Base-by-base conservation (phyloP, 2,329 filamentous ascomycete species). In the Phialocephala sp. region DNA sequence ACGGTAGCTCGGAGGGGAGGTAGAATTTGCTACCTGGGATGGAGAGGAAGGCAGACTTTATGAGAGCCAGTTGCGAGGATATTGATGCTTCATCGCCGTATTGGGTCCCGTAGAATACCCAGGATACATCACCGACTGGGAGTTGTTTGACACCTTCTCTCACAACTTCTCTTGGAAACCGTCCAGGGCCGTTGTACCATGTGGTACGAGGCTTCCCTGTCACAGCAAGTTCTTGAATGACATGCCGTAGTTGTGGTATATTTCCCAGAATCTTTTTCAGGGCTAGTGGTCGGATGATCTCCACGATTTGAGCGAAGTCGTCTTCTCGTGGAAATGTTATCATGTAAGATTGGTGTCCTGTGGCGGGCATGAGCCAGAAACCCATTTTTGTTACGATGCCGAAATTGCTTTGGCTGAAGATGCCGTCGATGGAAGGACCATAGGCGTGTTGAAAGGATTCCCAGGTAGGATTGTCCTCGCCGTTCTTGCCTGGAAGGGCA, bases 371-470 rank as follows among this genome's bases (percentile, higher is more conserved):
- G 43, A 86, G 76, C 75, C 78, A 80, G 52, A 85, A 78, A 0
- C 84, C 84, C 79, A 86, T 82, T 73, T 86, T 85, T 3, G 82
- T 84, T 8, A 84, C 81, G 43, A 85, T 82, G 39, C 83, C 84
- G 37, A 84, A 78, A 66, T 83, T 84, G 36, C 79, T 81, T 70
- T 85, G 83, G 1, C 80, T 79, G 69, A 86, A 86, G 9, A 85
- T 78, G 1, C 81, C 81, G 64, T 81, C 78, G n/a, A 78, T 72
- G 8, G 74, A 73, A 0, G 80, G 79, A 0, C 79, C 79, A 68
- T 79, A 81, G 1, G 75, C 75, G 62, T 79, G 76, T 59, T 76
- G 76, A 67, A 80, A 80, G 0, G 75, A 75, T 64, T 78, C 76
- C 78, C 77, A 79, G 1, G 69, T 79, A n/a, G 76, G 75, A 67